Evolutionary conservation across 2,329 filamentous ascomycete genomes (phyloP).

Genomic region (Alternaria postmessia): DNA sequence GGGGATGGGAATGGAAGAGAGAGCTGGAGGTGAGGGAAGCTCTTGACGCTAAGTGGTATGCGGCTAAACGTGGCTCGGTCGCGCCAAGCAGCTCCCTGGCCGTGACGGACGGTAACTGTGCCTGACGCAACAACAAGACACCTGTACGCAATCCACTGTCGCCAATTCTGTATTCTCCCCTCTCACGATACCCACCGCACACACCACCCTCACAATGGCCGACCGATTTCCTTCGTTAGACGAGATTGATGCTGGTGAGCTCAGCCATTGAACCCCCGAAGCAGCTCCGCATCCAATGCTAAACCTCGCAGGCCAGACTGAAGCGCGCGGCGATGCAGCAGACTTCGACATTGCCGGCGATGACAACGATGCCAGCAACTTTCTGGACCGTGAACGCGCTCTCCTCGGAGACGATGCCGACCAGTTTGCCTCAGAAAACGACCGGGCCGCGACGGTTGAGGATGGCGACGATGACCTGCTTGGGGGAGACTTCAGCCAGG

Average conservation of each 20-base stretch:
- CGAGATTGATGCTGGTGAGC: constrained; percentile 61
- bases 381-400: constrained; percentile 90
- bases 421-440: constrained; percentile 82
- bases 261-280: constrained; percentile 31
- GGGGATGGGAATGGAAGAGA: constrained; percentile 17
- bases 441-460: constrained; percentile 70
- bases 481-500: constrained; percentile 62
- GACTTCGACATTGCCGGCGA: constrained; percentile 61
- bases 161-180: constrained; percentile 10
- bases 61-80: constrained; percentile 33
- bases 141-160: constrained; percentile 31
- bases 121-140: constrained; percentile 21
- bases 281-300: constrained; percentile 35
- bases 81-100: constrained; percentile 28
- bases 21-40: constrained; percentile 26
- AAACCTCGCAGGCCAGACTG: constrained; percentile 68
- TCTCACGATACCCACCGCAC: neutral
- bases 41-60: constrained; percentile 31
- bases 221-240: constrained; percentile 63
- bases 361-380: constrained; percentile 75
- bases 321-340: constrained; percentile 61
- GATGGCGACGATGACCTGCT: constrained; percentile 75
- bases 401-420: constrained; percentile 90
- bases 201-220: constrained; percentile 51
- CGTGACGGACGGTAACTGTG: constrained; percentile 22